phyloP scores from a whole-genome alignment of 1,139 yeast species.

The Wickerhamomyces sp. region DNA sequence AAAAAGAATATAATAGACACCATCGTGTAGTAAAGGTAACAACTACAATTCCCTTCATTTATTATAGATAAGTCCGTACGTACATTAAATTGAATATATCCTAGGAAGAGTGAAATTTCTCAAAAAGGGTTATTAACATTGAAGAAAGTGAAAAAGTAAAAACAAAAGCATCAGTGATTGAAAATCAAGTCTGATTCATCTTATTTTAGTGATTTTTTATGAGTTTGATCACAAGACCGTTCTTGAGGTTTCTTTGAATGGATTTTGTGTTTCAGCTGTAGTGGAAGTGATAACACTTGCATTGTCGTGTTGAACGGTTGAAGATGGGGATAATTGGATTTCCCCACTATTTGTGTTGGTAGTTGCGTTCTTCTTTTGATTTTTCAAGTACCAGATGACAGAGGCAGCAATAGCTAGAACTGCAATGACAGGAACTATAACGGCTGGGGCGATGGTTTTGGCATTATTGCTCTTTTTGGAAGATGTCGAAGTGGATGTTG shows the following conservation, averaged over 20 bases:
- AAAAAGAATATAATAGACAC: too few species aligned
- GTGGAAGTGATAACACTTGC: slow-evolving; percentile 7
- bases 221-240: slow-evolving; percentile 9
- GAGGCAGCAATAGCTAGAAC: slow-evolving; percentile 20
- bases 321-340: slow-evolving; percentile 13
- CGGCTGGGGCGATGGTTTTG: slow-evolving; percentile 33
- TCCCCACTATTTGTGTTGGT: slow-evolving; percentile 4
- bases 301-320: slow-evolving; percentile 8
- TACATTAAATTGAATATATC: too few species aligned
- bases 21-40: too few species aligned
- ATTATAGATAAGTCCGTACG: too few species aligned
- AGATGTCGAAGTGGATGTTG: slow-evolving; percentile 10
- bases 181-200: too few species aligned
- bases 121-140: too few species aligned
- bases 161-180: too few species aligned
- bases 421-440: slow-evolving; percentile 37
- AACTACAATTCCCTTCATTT: too few species aligned
- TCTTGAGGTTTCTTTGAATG: slow-evolving; percentile 18
- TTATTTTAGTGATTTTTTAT: too few species aligned
- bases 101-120: too few species aligned
- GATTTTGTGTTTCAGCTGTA: slow-evolving; percentile 12
- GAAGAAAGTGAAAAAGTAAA: too few species aligned
- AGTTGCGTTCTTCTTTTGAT: slow-evolving; percentile 11
- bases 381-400: slow-evolving; percentile 19
- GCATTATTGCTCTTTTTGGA: slow-evolving; percentile 20